These are phyloP conservation scores for Tagetes patula DNA, from an alignment of 129 eudicot species.

Conservation along the genomic window DNA sequence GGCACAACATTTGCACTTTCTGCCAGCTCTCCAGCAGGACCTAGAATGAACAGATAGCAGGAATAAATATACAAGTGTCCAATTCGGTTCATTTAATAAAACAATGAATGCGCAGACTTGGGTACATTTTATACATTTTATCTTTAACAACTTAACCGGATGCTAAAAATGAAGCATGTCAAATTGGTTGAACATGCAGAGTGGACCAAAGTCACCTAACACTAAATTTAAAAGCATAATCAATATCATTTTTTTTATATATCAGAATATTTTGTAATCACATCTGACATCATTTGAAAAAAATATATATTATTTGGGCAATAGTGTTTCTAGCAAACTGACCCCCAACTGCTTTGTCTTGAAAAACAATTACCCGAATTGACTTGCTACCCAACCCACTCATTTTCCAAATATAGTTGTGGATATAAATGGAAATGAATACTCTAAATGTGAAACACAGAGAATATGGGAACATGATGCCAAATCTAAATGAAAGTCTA, in stretches of 20 bases:
- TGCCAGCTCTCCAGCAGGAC: slow-evolving; percentile 53
- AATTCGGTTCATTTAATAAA: not conserved
- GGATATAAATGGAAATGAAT: not conserved
- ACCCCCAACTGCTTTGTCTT: not conserved
- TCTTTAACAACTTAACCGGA: not conserved
- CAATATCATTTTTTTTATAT: not conserved
- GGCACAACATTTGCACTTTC: slow-evolving; percentile 45
- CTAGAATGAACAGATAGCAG: slow-evolving; percentile 33
- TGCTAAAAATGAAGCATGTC: not conserved
- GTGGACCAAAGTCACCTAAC: not conserved
- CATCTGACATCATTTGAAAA: not conserved
- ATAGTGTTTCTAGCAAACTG: not conserved
- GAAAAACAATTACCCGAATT: not conserved
- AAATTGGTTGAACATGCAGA: not conserved
- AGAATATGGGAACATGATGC: not conserved
- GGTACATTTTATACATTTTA: not conserved
- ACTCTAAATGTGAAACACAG: not conserved
- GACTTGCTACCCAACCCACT: not conserved
- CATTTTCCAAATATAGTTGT: not conserved
- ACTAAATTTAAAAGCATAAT: not conserved
- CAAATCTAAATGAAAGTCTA: not conserved
- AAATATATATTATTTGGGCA: not conserved
- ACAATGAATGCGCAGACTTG: not conserved
- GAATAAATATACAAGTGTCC: not conserved
- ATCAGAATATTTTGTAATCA: not conserved